Evolutionary conservation across 129 eudicot genomes (phyloP), one percentile per base, ranked within the genome.

Genomic region (Centella asiatica): DNA sequence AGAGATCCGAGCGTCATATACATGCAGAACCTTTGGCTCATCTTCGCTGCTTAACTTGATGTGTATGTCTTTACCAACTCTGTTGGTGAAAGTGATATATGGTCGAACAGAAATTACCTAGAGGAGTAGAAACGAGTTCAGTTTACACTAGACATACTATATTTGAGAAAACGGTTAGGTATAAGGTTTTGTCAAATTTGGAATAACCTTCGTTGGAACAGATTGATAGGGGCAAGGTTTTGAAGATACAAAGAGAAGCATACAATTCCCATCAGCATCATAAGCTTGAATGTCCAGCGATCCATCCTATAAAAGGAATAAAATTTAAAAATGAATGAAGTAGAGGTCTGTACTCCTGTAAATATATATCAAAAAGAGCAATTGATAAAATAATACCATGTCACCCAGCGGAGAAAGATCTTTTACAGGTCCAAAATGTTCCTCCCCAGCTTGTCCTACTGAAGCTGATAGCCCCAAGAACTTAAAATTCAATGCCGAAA

Each of bases 401-500:
- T 90, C 90, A 56, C 88, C 90, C 65, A 90, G 90, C 46, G 98
- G 85, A 65, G 94, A 79, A 73, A 90, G 95, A 79, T 86, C 98
- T 59, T 73, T 76, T 61, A 76, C 80, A 57, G 87, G 88, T 6
- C 98, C 98, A 77, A 86, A 90, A 46, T 78, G 78, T 70, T 81
- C 87, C 20, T 32, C 73, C 14, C 95, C 88, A 64, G 76, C 40
- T 19, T 77, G 76, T 62, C 77, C 74, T 69, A 84, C 71, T 71
- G 95, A 73, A 48, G 90, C 87, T 2, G 94, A 80, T 48, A 90
- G 78, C 32, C 95, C 98, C 71, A 82, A 56, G 50, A 68, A 23
- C 46, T 87, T 90, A 60, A 90, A 79, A 66, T 90, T 86, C 73
- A 86, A 66, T 50, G 87, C 82, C 24, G 98, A 84, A 71, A 90